Percentiles rank a stretch among this genome's conserved stretches.
These are phyloP conservation scores for Sambucus nigra DNA, from an alignment of 129 eudicot species.

Conservation along the genomic window DNA sequence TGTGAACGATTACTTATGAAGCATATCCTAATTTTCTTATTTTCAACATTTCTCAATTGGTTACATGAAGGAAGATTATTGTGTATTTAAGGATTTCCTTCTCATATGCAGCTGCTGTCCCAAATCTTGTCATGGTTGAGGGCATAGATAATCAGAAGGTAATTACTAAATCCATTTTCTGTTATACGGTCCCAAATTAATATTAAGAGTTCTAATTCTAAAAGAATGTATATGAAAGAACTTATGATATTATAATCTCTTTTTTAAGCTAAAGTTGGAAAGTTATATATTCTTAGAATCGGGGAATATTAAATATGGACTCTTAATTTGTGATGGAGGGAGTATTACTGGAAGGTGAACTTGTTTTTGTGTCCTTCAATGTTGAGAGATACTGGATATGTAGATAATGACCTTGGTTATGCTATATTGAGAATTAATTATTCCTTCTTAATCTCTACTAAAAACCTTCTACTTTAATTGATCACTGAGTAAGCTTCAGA, in stretches of 20 bases:
- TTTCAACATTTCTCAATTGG: background rate
- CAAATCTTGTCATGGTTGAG: slow-evolving; percentile 76
- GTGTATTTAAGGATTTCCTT: slow-evolving; percentile 2
- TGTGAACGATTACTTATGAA: too few relatives aligned
- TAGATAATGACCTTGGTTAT: too few relatives aligned
- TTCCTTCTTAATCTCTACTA: too few relatives aligned
- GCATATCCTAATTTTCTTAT: background rate
- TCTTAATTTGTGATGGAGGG: too few relatives aligned
- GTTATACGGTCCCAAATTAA: background rate
- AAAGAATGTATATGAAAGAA: background rate
- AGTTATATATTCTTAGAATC: too few relatives aligned
- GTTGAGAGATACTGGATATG: too few relatives aligned
- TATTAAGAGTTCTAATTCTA: too few relatives aligned
- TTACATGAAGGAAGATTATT: background rate
- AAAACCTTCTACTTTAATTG: too few relatives aligned
- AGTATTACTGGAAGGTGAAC: background rate
- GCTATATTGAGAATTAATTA: too few relatives aligned
- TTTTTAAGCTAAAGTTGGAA: too few relatives aligned
- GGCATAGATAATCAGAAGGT: slow-evolving; percentile 91
- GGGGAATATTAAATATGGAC: too few relatives aligned
- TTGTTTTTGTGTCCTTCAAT: background rate
- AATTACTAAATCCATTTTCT: slow-evolving; percentile 1
- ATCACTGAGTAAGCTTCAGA: background rate
- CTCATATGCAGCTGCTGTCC: slow-evolving; percentile 71
- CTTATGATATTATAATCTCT: too few relatives aligned